phyloP scores from a whole-genome alignment of 23 red algal genomes.

The Gracilaria caudata region DNA sequence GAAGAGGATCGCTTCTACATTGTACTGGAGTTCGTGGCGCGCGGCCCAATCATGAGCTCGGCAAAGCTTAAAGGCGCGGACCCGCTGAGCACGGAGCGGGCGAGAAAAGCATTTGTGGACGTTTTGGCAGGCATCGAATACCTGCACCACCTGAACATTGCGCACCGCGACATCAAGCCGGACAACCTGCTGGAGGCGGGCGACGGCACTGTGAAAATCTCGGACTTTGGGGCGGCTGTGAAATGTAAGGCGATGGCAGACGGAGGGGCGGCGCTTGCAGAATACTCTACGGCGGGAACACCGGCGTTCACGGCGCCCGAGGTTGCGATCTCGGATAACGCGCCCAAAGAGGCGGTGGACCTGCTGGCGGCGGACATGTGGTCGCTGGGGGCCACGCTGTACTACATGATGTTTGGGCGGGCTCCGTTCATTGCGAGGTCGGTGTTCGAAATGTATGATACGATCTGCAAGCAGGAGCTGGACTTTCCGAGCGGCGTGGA shows the following conservation, averaged over 20 bases:
- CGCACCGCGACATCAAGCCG: constrained; percentile 88
- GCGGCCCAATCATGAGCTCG: constrained; percentile 79
- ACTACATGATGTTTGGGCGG: constrained; percentile 71
- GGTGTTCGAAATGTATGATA: constrained; percentile 89
- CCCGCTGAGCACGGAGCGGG: constrained; percentile 48
- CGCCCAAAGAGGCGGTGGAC: constrained; percentile 18
- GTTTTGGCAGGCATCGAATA: constrained; percentile 74
- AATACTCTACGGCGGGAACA: constrained; percentile 54
- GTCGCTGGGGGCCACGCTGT: constrained; percentile 81
- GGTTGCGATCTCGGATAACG: constrained; percentile 53
- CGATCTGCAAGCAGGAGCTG: constrained; percentile 66
- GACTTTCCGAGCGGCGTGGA: constrained; percentile 40
- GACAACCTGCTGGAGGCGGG: constrained; percentile 76
- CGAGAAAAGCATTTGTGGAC: constrained; percentile 58
- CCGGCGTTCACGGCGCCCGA: constrained; percentile 89
- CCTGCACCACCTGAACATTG: constrained; percentile 71
- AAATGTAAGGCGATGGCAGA: neutral
- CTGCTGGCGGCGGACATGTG: constrained; percentile 79
- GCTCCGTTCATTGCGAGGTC: constrained; percentile 73
- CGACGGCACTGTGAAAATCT: constrained; percentile 76
- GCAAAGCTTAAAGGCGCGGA: constrained; percentile 49
- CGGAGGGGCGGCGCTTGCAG: neutral
- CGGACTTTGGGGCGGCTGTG: constrained; percentile 79
- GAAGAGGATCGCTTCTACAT: constrained; percentile 75
- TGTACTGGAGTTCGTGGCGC: constrained; percentile 79